phyloP scores from a whole-genome alignment of 345 rosid genomes.

The Melastoma malabathricum region DNA sequence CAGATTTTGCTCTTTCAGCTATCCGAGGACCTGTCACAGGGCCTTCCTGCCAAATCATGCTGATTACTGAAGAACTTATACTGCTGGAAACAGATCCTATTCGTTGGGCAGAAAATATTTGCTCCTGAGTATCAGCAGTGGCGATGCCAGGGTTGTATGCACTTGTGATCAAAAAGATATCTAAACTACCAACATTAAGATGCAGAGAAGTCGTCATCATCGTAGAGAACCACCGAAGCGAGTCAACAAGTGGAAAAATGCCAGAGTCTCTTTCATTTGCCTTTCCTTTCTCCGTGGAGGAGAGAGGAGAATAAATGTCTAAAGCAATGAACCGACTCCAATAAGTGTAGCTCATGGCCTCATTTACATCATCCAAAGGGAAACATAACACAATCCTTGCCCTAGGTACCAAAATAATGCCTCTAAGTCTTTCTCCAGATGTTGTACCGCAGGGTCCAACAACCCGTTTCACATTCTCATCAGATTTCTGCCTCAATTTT shows the following conservation, averaged over 20 bases:
- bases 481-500: slow-evolving; percentile 17
- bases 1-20: slow-evolving; percentile 57
- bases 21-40: slow-evolving; percentile 49
- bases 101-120: slow-evolving; percentile 32
- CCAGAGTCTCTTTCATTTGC: slow-evolving; percentile 8
- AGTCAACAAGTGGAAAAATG: slow-evolving; percentile 19
- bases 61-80: slow-evolving; percentile 40
- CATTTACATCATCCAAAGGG: slow-evolving; percentile 39
- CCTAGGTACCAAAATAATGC: slow-evolving; percentile 40
- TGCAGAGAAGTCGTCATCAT: slow-evolving; percentile 33
- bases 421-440: slow-evolving; percentile 33
- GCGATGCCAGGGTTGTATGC: slow-evolving; percentile 10
- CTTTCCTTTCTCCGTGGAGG: slow-evolving; percentile 23
- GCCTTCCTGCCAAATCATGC: slow-evolving; percentile 71
- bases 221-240: slow-evolving; percentile 25
- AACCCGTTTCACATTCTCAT: slow-evolving; percentile 13
- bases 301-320: slow-evolving; percentile 36
- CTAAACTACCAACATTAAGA: slow-evolving; percentile 40
- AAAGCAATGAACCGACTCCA: slow-evolving; percentile 60
- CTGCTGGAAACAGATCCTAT: slow-evolving; percentile 37
- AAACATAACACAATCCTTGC: slow-evolving; percentile 69
- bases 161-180: slow-evolving; percentile 45
- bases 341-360: slow-evolving; percentile 17
- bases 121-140: slow-evolving; percentile 13
- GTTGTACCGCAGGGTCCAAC: slow-evolving; percentile 17